Evolutionary conservation across 75 land plant genomes (phyloP).

Genomic region (Picea sitchensis): DNA sequence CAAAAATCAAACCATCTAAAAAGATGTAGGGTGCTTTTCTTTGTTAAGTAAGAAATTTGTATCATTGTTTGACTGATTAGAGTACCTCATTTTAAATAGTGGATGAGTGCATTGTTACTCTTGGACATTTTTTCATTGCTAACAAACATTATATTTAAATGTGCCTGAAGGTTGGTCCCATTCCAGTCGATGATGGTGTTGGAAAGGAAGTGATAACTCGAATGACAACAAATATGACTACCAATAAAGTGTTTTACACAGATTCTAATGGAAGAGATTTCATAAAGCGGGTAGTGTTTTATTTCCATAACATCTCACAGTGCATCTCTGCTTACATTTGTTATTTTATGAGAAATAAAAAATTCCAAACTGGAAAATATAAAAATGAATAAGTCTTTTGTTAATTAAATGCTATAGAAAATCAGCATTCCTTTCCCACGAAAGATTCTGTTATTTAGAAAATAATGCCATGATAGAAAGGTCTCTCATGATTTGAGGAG

Average conservation of each 20-base stretch:
- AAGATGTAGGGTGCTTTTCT: not conserved
- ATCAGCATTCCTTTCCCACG: not conserved
- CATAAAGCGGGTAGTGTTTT: conserved; percentile 56
- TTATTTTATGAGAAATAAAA: not conserved
- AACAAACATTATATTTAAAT: conserved; percentile 7
- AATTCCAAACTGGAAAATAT: not conserved
- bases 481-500: not conserved
- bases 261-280: conserved; percentile 89
- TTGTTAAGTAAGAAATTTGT: not conserved
- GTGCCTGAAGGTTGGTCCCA: conserved; percentile 66
- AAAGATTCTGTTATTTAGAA: not conserved
- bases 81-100: not conserved
- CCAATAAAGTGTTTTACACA: conserved; percentile 66
- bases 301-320: not conserved
- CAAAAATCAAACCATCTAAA: not conserved
- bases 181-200: conserved; percentile 71
- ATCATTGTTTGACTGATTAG: not conserved
- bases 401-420: not conserved
- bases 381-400: not conserved
- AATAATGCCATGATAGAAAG: not conserved
- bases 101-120: not conserved
- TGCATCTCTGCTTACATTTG: not conserved
- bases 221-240: conserved; percentile 57
- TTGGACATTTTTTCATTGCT: not conserved
- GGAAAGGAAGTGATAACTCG: conserved; percentile 75